Base-by-base conservation (phyloP, 139 green algal genomes). In the Spirogloea muscicola region DNA sequence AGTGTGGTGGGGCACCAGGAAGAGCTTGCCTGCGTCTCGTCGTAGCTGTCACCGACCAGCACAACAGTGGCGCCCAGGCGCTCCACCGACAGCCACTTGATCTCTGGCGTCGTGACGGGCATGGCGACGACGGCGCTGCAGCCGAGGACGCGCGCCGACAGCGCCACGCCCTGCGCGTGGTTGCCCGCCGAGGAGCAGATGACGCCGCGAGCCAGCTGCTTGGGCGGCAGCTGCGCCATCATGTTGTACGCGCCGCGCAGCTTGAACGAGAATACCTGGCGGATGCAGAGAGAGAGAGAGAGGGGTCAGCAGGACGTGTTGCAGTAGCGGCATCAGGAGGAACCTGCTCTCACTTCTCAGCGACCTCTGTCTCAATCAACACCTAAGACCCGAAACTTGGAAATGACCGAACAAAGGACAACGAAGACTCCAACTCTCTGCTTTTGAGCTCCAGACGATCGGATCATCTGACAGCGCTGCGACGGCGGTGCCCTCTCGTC, bases 111-210 rank as follows among this genome's bases (percentile, higher is more conserved):
- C 0, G 76, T 94, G 5, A 88, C 64, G 13, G 92, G 93, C 93
- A 97, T 97, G 86, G 88, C 93, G 68, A 96, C 94, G 49, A 89
- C 77, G 2, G 91, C 90, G 9, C 80, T 79, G 77, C 87, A 93
- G 16, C 88, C 88, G 7, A 71, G 62, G 5, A 36, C 7, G 25
- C 39, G 21, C 0, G 73, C 73, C 0, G 73, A 41, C 44, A 98
- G 82, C 1, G 93, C 92, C 27, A 97, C 93, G 13, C 93, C 93
- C 84, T 98, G 93, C 16, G 93, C 93, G 79, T 98, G 93, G 84
- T 98, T 98, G 25, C 93, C 93, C 2, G 93, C 93, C 0, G 85
- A 93, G 37, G 86, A 91, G 81, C 87, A 93, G 79, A 98, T 96
- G 49, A 97, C 92, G 18, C 93, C 93, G 0, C 84, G 83, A 36